These are phyloP conservation scores for Ceriops zippeliana DNA, from an alignment of 345 rosid species.

Conservation along the genomic window DNA sequence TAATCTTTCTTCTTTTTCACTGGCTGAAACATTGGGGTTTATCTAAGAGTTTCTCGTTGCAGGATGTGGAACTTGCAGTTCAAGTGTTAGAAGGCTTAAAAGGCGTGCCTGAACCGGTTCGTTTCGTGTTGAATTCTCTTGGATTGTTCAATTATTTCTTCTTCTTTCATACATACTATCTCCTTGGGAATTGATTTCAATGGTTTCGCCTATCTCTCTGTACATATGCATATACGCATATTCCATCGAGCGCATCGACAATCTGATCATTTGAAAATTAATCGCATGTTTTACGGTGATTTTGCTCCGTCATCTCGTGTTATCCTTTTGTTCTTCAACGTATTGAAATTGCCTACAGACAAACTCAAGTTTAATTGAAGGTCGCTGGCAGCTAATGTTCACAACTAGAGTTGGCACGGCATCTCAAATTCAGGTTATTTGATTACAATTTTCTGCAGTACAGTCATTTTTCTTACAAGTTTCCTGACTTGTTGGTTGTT, in stretches of 20 bases:
- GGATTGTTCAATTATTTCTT: background rate
- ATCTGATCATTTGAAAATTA: too few species aligned
- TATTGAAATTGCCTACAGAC: conserved; percentile 44
- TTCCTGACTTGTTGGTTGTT: background rate
- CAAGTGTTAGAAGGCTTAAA: conserved; percentile 60
- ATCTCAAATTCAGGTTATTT: conserved; percentile 84
- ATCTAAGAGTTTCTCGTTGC: conserved; percentile 7
- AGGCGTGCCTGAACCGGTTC: conserved; percentile 72
- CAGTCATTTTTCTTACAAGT: background rate
- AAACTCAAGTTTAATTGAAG: conserved; percentile 68
- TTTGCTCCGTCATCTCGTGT: too few species aligned
- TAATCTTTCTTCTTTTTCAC: background rate
- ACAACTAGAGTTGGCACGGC: conserved; percentile 97
- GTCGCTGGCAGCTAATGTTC: conserved; percentile 89
- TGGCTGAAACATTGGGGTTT: background rate
- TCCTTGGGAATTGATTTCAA: too few species aligned
- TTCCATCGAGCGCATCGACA: too few species aligned
- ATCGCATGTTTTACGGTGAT: too few species aligned
- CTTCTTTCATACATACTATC: too few species aligned
- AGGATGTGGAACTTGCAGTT: conserved; percentile 81
- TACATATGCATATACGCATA: too few species aligned
- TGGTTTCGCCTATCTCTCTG: too few species aligned
- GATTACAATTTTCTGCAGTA: background rate
- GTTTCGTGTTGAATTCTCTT: conserved; percentile 31
- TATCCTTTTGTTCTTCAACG: too few species aligned